A percentile compares a stretch with the other conserved stretches of the same genome.
Evolutionary conservation across 2,329 filamentous ascomycete species (phyloP).

Genomic region (Aspergillus uvarum): DNA sequence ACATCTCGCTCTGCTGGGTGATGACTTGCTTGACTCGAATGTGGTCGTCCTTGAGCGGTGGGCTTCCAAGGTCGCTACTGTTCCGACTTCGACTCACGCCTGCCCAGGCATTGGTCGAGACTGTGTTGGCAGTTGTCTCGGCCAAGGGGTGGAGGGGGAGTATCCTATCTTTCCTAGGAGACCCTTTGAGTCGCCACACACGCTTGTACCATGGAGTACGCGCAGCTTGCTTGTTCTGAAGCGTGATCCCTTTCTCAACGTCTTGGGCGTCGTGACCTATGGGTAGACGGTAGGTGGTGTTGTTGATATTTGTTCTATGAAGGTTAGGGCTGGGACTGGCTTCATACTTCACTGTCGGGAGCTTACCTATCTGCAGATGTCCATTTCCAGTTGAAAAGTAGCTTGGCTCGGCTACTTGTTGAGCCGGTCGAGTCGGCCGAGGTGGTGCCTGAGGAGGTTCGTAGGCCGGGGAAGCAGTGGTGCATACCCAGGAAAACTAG

Average conservation of each 20-base stretch:
- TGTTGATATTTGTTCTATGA: conserved; percentile 11
- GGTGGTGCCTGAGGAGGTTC: conserved; percentile 16
- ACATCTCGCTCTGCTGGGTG: conserved; percentile 32
- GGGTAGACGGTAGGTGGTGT: background rate
- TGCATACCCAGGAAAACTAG: conserved; percentile 45
- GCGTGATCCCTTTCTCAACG: conserved; percentile 24
- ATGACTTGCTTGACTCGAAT: conserved; percentile 38
- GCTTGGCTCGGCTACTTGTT: conserved; percentile 28
- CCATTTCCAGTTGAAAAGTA: conserved; percentile 26
- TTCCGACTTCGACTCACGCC: conserved; percentile 24
- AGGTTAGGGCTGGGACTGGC: background rate
- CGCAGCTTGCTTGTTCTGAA: background rate
- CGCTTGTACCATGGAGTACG: conserved; percentile 13
- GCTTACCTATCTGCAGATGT: conserved; percentile 20
- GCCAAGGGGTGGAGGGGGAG: conserved; percentile 21
- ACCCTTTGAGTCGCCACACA: conserved; percentile 15
- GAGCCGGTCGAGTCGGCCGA: conserved; percentile 20
- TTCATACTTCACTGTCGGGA: no score
- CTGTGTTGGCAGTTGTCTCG: conserved; percentile 20
- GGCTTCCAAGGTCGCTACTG: conserved; percentile 23
- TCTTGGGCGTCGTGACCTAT: conserved; percentile 13
- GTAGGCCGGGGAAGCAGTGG: conserved; percentile 29
- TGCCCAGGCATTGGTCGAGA: conserved; percentile 37
- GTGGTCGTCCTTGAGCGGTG: conserved; percentile 18
- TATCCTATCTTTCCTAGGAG: conserved; percentile 7